Evolutionary conservation across 2,329 filamentous ascomycete genomes (phyloP), one percentile per base, ranked within the genome.

Genomic region (Apiospora aurea): DNA sequence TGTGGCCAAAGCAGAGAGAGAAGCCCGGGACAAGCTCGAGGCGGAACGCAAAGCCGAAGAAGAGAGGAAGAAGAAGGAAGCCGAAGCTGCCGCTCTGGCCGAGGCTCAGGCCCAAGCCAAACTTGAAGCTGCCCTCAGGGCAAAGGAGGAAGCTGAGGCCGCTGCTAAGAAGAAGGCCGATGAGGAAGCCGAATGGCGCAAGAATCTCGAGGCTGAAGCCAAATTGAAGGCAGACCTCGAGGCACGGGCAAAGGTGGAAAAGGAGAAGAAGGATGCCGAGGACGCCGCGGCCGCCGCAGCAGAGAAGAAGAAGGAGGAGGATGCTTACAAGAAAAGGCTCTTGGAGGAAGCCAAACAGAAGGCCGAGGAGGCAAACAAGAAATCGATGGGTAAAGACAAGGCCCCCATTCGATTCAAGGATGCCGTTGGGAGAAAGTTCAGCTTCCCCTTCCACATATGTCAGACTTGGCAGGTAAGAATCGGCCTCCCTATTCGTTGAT

Each of bases 361-460:
- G 77, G 81, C 83, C 11, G 81, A 85, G 51, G 85, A 86, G 74
- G 83, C 81, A 1, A 79, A 78, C 18, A 82, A 82, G 74, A 85
- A 85, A 75, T 82, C 82, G 13, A 83, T 87, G 67, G 87, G 87
- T 74, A 87, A 87, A 73, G 88, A 91, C 53, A 93, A 94, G 81
- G 86, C 91, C 61, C 94, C 93, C 2, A 94, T 97, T 80, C 92
- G 92, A 76, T 97, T 97, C 84, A 97, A 97, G 82, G 95, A 98
- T 80, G 95, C 95, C 0, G 91, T 98, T 21, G 94, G 94, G 44
- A 89, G 95, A 75, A 97, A 97, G 81, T 98, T 97, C 81, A 96
- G 91, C 82, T 97, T 98, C 79, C 95, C 95, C 1, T 97, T 92
- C 83, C 90, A 95, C 74, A 82, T 97, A 43, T 97, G 95, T 82